Base-by-base conservation (phyloP, 179 eudicot genomes). In the Silene coronaria region DNA sequence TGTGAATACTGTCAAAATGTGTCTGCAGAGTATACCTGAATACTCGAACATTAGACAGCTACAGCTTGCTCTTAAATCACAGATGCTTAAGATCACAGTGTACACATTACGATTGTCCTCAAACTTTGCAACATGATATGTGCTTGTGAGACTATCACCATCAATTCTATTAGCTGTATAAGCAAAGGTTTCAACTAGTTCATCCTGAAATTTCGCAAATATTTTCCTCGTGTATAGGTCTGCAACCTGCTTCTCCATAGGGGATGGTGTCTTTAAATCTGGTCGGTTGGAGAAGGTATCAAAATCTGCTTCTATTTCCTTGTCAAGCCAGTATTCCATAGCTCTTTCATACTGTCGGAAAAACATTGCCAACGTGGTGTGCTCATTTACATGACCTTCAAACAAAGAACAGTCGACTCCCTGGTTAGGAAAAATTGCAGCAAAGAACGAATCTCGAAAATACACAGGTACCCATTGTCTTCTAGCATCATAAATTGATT, bases 201-300 rank as follows among this genome's bases (percentile, higher is more conserved):
- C 97, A 48, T 92, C 95, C 84, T 92, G 97, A 77, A 92, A 92
- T 79, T 86, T 91, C 11, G 87, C 73, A 77, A 92, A 92, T 69
- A 91, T 86, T 84, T 82, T 91, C 86, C 77, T 88, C 6, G 97
- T 89, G 76, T 89, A 92, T 23, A 88, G 84, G 80, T 79, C 84
- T 62, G 94, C 97, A 64, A 91, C 92, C 75, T 92, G 97, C 79
- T 89, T 92, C 80, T 92, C 97, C 96, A 92, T 92, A 9, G 97
- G 97, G 10, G 96, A 92, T 3, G 96, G 94, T 72, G 97, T 92
- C 84, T 84, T 88, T 74, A 91, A 75, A 59, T 84, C 83, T 11
- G 97, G 97, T 1, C 86, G 80, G 61, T 86, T 89, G 82, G 86
- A 85, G 64, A 84, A 68, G 17, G 92, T 91, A 65, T 89, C 90